Base-by-base conservation (phyloP, 345 rosid species). In the Gossypioides kirkii region DNA sequence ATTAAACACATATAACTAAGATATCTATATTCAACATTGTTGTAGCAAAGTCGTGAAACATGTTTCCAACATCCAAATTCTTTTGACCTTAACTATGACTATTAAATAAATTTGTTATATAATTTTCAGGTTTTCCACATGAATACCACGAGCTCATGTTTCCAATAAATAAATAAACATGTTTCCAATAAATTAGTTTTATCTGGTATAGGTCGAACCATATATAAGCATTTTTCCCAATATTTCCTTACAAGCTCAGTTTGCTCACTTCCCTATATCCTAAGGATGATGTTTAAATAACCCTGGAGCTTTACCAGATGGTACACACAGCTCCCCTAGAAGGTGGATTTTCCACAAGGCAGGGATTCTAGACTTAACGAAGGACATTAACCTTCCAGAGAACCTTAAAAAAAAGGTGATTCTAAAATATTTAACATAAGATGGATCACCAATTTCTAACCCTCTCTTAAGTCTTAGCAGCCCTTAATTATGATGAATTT, bases 21-120 rank as follows among this genome's bases (percentile, higher is more conserved):
- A 38, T 41, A n/a, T 36, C 26, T 18, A n/a, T 1, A 20, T 41
- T 18, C 14, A 60, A 60, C 41, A 38, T 18, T 16, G 18, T n/a
- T 60, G 10, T 58, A 58, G 47, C 68, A 63, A 63, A 63, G 63
- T 63, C 49, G 18, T n/a, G 25, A 38, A 18, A 63, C 28, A 63
- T 10, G 28, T 18, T 63, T 38, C 5, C 67, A 32, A 7, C 6
- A 63, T 18, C 1, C 49, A 41, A 62, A 63, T 63, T 41, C 50
- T 63, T 63, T 63, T 63, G 28, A 18, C 26, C 47, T 41, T 63
- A n/a, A 41, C 28, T 36, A 41, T 63, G 49, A 41, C 3, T 10
- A 63, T 11, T 49, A 41, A 63, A 41, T 25, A 63, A 63, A 41
- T 41, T 63, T 63, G 49, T 18, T 41, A 41, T 18, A 18, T 41